These are phyloP conservation scores for Erigeron philadelphicus DNA, from an alignment of 140 eudicot species.

Conservation along the genomic window DNA sequence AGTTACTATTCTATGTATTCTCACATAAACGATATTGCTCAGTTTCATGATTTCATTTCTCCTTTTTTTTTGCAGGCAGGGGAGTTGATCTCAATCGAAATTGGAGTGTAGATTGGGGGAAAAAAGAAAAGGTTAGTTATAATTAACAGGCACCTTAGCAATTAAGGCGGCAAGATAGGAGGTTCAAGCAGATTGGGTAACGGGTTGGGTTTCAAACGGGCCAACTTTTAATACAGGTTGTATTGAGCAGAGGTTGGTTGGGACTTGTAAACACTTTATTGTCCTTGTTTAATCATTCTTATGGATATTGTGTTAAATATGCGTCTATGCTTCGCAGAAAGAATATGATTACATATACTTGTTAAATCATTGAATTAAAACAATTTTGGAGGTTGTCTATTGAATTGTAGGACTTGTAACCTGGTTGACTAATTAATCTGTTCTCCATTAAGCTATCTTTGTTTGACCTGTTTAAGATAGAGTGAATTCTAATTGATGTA, in stretches of 20 bases:
- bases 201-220: not conserved
- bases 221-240: not conserved
- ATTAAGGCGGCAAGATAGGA: not conserved
- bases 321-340: too few relatives aligned
- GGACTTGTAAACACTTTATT: not conserved
- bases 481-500: too few relatives aligned
- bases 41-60: conserved; percentile 22
- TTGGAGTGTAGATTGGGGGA: conserved; percentile 99
- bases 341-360: too few relatives aligned
- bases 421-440: too few relatives aligned
- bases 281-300: not conserved
- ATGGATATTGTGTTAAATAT: not conserved
- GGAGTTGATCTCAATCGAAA: conserved; percentile 98
- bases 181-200: not conserved
- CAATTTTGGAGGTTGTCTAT: too few relatives aligned
- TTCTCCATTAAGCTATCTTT: too few relatives aligned
- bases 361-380: too few relatives aligned
- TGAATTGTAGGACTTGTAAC: too few relatives aligned
- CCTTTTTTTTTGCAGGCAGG: conserved; percentile 60
- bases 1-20: conserved; percentile 4
- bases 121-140: conserved; percentile 79
- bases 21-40: conserved; percentile 13
- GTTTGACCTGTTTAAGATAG: too few relatives aligned
- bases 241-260: not conserved
- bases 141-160: conserved; percentile 1